Evolutionary conservation across 768 basidiomycete species (phyloP), one percentile per base, ranked within the genome.

Genomic region (Hysterangium stoloniferum): DNA sequence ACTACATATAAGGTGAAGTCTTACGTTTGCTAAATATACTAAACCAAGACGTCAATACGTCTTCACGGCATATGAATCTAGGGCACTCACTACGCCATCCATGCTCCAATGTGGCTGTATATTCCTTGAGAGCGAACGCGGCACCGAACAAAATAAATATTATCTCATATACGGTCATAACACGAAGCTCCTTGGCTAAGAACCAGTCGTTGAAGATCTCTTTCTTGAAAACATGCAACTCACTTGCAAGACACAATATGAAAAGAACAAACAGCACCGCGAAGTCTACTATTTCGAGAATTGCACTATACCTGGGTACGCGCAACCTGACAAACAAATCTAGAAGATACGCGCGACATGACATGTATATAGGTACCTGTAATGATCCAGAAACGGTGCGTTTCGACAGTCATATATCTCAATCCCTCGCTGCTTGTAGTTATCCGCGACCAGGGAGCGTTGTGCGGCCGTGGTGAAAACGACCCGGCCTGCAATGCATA

Each of bases 11-110:
- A 9, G 6, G 20, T 20, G 41, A n/a, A 35, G 19, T 46, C 59
- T 60, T 61, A 87, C 88, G 60, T 89, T 91, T 19, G 89, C 86
- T 36, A 89, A 78, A 62, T 93, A 93, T 47, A 93, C 89, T 76
- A 56, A 20, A 37, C 19, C 17, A 17, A 42, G 9, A 34, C 17
- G 9, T 28, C 33, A 48, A 8, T 6, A 24, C 17, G 27, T 4
- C 24, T 45, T 31, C 19, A 37, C 9, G n/a, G 8, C 17, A 38
- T 15, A 50, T 32, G 9, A 48, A 24, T 53, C 35, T 12, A 11
- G 34, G 32, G 48, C 20, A 72, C 88, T 67, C 59, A 90, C 89
- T 82, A 38, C 77, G 75, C 87, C 86, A 92, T 22, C 92, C 90
- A 59, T 93, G 82, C 63, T 93, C 89, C 44, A 79, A 87, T 1